Percentiles rank a stretch among this genome's conserved stretches.
Conservation (phyloP, 768 basidiomycete species). For the Tremella fuciformis region DNA sequence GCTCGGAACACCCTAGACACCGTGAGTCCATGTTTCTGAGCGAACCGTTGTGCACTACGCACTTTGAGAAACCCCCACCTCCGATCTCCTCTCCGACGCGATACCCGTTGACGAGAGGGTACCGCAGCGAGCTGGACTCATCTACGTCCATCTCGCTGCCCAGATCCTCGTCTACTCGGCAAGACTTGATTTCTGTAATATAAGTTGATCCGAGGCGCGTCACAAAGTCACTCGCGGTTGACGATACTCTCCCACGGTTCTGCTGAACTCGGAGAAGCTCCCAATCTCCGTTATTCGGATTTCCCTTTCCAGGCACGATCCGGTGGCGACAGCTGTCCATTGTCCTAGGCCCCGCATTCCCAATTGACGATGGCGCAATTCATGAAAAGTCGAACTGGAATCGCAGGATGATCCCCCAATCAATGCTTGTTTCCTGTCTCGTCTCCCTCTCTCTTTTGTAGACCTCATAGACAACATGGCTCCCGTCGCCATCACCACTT, state of each 20-base stretch:
- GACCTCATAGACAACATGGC: conserved; percentile 24
- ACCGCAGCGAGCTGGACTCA: conserved; percentile 10
- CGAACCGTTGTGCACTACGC: conserved; percentile 39
- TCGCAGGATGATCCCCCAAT: background rate
- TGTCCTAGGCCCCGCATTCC: too few relatives aligned
- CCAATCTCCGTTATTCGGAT: too few relatives aligned
- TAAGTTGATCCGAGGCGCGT: too few relatives aligned
- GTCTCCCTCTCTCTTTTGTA: background rate
- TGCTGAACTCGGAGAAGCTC: too few relatives aligned
- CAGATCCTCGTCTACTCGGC: too few relatives aligned
- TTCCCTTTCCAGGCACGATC: too few relatives aligned
- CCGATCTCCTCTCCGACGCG: conserved; percentile 72
- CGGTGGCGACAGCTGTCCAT: too few relatives aligned
- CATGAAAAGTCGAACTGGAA: too few relatives aligned
- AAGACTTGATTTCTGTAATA: too few relatives aligned
- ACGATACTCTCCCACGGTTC: too few relatives aligned
- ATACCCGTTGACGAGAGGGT: conserved; percentile 58
- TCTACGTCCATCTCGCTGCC: conserved; percentile 1
- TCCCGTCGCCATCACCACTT: conserved; percentile 35
- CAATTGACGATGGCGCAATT: too few relatives aligned
- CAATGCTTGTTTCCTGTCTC: background rate
- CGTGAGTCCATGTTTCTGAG: conserved; percentile 1
- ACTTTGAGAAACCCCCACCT: conserved; percentile 85
- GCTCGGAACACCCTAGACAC: conserved; percentile 75
- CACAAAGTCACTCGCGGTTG: too few relatives aligned